Evolutionary conservation across 202 grass and related monocot species (phyloP), one percentile per base, ranked within the genome.

Genomic region (Miscanthus sacchariflorus): DNA sequence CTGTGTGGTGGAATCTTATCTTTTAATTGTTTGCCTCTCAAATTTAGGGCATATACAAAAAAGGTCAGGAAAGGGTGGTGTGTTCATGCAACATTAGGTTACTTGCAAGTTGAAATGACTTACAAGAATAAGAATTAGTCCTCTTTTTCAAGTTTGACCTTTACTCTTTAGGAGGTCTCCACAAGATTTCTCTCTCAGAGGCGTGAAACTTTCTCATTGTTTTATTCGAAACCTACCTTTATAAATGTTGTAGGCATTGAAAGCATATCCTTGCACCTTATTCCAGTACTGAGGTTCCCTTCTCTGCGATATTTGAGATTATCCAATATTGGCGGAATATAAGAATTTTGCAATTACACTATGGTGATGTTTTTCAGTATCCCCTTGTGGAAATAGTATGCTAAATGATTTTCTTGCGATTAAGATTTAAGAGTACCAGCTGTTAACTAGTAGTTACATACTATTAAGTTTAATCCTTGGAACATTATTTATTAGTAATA

Each of bases 21-120:
- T 45, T 72, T 43, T 65, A 58, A 28, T 12, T 50, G 7, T 73
- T 35, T 35, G 5, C 7, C 45, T 70, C 11, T 9, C 18, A 35
- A 59, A 11, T 13, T 24, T 30, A 74, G 42, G 42, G 21, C 56
- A 12, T 44, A 9, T 35, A 56, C 3, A 1, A 42, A 75, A 18
- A 50, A 18, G 21, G 14, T 42, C 7, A 27, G 15, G 8, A n/a
- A 77, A 69, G 43, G 23, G 24, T 23, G 28, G 65, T 65, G 59
- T 67, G 36, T 36, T 44, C 39, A 64, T 71, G 83, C 36, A 82
- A 8, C 48, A 61, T 82, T 58, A 35, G 25, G 28, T 76, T 89
- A 38, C 9, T 83, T 74, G 54, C 24, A 84, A 49, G 18, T 25
- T 49, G 39, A 27, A 45, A 25, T 61, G 48, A 68, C 25, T 39